Conservation (phyloP, 495 filamentous ascomycete genomes). For the Daldinia caldariorum region DNA sequence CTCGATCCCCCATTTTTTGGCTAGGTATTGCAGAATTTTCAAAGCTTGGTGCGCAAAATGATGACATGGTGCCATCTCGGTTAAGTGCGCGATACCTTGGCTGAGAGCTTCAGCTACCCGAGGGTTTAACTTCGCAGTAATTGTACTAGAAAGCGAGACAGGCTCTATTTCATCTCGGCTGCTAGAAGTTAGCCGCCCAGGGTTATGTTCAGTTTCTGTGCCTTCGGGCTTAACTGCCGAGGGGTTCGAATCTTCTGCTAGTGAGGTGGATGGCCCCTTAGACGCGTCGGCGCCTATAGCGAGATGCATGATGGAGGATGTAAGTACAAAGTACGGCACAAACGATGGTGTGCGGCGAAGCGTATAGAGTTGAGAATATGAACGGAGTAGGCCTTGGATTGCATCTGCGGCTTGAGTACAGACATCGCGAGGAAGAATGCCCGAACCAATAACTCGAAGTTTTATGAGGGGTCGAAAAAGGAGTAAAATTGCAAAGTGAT, state of each 20-base stretch:
- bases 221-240: conserved; percentile 44
- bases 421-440: conserved; percentile 69
- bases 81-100: conserved; percentile 61
- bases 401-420: conserved; percentile 69
- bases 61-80: conserved; percentile 67
- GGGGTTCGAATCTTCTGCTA: conserved; percentile 30
- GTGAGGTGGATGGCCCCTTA: conserved; percentile 27
- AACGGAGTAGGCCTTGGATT: conserved; percentile 65
- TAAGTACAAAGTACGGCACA: conserved; percentile 68
- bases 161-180: conserved; percentile 41
- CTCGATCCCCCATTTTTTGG: conserved; percentile 66
- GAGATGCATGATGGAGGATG: conserved; percentile 67
- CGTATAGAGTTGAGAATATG: conserved; percentile 68
- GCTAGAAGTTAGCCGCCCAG: conserved; percentile 35
- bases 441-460: conserved; percentile 64
- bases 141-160: conserved; percentile 38
- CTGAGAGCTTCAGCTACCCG: conserved; percentile 53
- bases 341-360: conserved; percentile 66
- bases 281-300: conserved; percentile 53
- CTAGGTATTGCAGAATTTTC: conserved; percentile 65
- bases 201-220: conserved; percentile 17
- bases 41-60: conserved; percentile 66
- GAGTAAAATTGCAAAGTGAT: conserved; percentile 69
- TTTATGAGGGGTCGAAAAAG: conserved; percentile 74
- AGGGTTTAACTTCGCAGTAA: conserved; percentile 38